Base-by-base conservation (phyloP, 2,329 filamentous ascomycete genomes). In the Arthrobotrys pseudoclavata region DNA sequence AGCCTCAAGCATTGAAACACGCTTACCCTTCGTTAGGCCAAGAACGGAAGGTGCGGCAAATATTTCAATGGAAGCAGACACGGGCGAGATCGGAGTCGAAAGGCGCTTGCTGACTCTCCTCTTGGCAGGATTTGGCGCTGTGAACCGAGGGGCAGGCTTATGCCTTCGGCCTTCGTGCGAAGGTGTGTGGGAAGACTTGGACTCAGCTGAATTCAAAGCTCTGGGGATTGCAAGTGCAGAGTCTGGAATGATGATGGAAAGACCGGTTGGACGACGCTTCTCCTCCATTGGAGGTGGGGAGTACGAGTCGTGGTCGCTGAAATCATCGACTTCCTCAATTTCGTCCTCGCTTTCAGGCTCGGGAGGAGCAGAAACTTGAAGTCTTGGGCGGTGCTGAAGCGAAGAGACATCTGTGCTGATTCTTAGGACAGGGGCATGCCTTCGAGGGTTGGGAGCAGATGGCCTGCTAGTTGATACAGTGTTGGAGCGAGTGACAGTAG, bases 381-480 rank as follows among this genome's bases (percentile, higher is more conserved):
- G 47, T 40, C 74, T 70, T 34, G 67, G 61, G n/a, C 60, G 60
- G 4, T 55, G 61, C 18, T 71, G 61, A 26, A 77, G 74, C 22
- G 74, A 77, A 2, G 74, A 67, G 20, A 71, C 74, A 62, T 77
- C 74, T 1, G 74, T 77, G 53, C 74, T 77, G 31, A 77, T 77
- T 50, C 74, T 77, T 15, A 77, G 60, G 20, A 77, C 40, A 5
- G 74, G 74, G 31, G 53, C 42, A 26, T 61, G 67, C 31, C 68
- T 77, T 24, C 74, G 67, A 53, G 74, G 74, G 20, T 34, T 57
- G 18, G 74, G n/a, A 26, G 67, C 67, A 5, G 67, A 67, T 12
- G 74, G 74, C 9, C 74, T 62, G 47, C 67, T 77, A 18, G 74
- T 77, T 18, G 74, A 67, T 52, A 77, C 67, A 15, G 74, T 77